Evolutionary conservation across 805 yeast genomes (phyloP).

Genomic region (Metschnikowia shivogae): DNA sequence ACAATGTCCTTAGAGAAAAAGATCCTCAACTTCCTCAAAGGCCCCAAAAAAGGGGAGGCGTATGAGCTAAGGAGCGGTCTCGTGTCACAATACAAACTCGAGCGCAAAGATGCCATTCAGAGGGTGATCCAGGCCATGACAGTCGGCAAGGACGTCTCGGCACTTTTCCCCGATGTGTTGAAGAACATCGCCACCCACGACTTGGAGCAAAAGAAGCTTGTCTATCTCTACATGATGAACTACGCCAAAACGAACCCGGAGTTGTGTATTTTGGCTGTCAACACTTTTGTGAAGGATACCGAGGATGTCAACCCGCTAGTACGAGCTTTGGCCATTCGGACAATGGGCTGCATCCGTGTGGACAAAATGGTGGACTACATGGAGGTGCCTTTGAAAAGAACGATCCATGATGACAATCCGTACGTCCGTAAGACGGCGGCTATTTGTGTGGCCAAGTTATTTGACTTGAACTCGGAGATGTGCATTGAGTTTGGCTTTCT

Average conservation of each 20-base stretch:
- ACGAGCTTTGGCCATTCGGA: slow-evolving; percentile 92
- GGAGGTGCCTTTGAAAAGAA: slow-evolving; percentile 82
- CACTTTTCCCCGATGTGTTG: slow-evolving; percentile 90
- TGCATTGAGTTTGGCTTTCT: slow-evolving; percentile 87
- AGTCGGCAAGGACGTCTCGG: slow-evolving; percentile 91
- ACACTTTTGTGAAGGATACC: slow-evolving; percentile 91
- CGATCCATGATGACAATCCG: slow-evolving; percentile 89
- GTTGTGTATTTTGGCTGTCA: slow-evolving; percentile 90
- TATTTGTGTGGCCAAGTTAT: slow-evolving; percentile 91
- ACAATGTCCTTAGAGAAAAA: slow-evolving; percentile 41
- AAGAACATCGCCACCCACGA: slow-evolving; percentile 97
- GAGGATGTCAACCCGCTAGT: slow-evolving; percentile 96
- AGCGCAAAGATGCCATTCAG: slow-evolving; percentile 94
- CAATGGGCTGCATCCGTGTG: slow-evolving; percentile 98
- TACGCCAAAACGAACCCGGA: slow-evolving; percentile 97
- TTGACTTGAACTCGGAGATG: slow-evolving; percentile 74
- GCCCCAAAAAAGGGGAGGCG: slow-evolving; percentile 66
- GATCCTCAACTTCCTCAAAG: slow-evolving; percentile 39
- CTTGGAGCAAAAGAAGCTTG: slow-evolving; percentile 92
- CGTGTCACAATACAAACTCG: slow-evolving; percentile 91
- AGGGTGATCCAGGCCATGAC: slow-evolving; percentile 98
- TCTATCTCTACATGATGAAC: slow-evolving; percentile 91
- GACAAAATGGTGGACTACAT: slow-evolving; percentile 93
- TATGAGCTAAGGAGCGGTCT: slow-evolving; percentile 85
- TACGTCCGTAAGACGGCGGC: slow-evolving; percentile 98